Evolutionary conservation across 1,284 basidiomycete species (phyloP), one percentile per base, ranked within the genome.

Genomic region (Ustilago trichophora): DNA sequence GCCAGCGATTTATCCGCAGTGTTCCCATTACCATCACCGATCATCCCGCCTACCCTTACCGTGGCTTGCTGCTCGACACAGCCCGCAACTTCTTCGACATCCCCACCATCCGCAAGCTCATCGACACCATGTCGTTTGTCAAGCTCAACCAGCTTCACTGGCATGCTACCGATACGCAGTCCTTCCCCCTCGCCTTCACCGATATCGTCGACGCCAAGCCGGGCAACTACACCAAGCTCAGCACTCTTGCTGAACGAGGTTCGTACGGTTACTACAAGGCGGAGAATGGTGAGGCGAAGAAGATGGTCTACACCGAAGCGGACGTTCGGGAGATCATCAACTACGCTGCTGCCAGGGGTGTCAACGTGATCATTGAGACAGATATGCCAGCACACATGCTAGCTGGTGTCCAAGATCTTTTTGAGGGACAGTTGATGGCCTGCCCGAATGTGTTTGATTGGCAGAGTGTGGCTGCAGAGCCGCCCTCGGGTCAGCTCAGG

Each of bases 51-150:
- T 85, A 84, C 53, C 77, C 82, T 1, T 78, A 72, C 77, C 78
- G 93, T 21, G 91, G 91, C 3, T 84, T 95, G 46, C 86, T 90
- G 84, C 85, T 96, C 10, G 93, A 96, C 73, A 94, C 90, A 0
- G 82, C 88, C 2, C 83, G 89, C 10, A 87, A 89, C 80, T 90
- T 80, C 84, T 87, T 70, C 32, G 71, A 81, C 19, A 82, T 78
- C 4, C 9, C 77, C 0, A 88, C 90, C 70, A 86, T 93, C 75
- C 85, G 88, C 54, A 86, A 88, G 26, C 90, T 89, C 7, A 80
- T 96, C 16, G 89, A 93, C 68, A 88, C 90, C 1, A 93, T 93
- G 91, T 88, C 88, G 59, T 88, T 87, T 86, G 89, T 90, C 69
- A 96, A 96, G 84, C 87, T 91, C 47, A 78, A 84, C 56, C 54